Conservation (phyloP, 176 grass and related monocot species). For the Musa itinerans region DNA sequence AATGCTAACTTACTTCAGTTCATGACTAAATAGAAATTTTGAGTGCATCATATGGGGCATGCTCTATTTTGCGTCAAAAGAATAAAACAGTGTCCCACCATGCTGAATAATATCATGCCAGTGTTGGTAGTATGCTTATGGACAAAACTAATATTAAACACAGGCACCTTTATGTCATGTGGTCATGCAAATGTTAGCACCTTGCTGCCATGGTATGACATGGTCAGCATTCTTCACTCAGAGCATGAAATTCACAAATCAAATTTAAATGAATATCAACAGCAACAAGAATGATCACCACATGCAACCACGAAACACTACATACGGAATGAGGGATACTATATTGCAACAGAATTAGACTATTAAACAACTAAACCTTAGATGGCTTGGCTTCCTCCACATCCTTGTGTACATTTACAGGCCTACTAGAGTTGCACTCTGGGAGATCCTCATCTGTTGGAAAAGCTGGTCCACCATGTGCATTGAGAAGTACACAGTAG, state of each 20-base stretch:
- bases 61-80: too few relatives aligned
- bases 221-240: background rate
- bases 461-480: conserved; percentile 91
- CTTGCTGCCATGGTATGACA: background rate
- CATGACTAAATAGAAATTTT: too few relatives aligned
- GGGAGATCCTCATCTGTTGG: conserved; percentile 39
- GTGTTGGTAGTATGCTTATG: too few relatives aligned
- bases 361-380: conserved; percentile 42
- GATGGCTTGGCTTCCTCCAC: conserved; percentile 30
- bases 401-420: conserved; percentile 18
- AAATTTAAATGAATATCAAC: background rate
- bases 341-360: background rate
- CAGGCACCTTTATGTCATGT: too few relatives aligned
- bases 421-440: conserved; percentile 20
- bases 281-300: background rate
- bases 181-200: too few relatives aligned
- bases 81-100: too few relatives aligned
- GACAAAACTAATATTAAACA: too few relatives aligned
- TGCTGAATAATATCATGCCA: too few relatives aligned
- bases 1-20: too few relatives aligned
- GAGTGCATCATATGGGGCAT: too few relatives aligned
- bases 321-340: background rate
- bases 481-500: conserved; percentile 94
- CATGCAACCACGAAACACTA: background rate
- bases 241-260: background rate